Percentiles rank a stretch among this genome's conserved stretches.
Conservation (phyloP, 2,329 filamentous ascomycete genomes). For the Botryosphaeria dothidea region DNA sequence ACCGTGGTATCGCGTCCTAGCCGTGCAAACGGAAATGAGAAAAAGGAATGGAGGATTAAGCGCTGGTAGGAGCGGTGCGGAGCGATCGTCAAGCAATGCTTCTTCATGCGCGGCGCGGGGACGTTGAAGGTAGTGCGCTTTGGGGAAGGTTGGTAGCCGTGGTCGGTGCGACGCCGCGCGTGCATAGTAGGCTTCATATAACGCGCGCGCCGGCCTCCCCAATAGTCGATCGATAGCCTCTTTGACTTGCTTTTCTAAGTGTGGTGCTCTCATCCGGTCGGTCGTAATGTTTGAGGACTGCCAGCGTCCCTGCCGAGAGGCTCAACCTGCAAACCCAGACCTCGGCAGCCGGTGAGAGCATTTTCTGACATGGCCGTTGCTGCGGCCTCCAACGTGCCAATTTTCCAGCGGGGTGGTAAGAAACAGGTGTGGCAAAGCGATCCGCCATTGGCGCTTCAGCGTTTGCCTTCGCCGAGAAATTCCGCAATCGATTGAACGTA, state of each 20-base stretch:
- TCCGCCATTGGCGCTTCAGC: background rate
- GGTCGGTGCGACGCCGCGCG: background rate
- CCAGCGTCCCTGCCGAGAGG: background rate
- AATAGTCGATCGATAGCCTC: background rate
- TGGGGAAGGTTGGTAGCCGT: background rate
- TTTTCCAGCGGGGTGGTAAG: background rate
- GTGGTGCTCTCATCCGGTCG: background rate
- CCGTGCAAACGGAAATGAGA: background rate
- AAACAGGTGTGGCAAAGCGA: background rate
- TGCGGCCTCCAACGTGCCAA: background rate
- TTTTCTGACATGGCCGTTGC: background rate
- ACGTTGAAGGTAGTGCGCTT: background rate
- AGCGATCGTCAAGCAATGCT: background rate
- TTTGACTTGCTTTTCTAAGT: background rate
- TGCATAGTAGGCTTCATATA: background rate
- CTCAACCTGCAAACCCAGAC: background rate
- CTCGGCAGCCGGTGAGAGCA: background rate
- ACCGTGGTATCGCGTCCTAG: background rate
- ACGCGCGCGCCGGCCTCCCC: background rate
- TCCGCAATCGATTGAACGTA: constrained; percentile 8
- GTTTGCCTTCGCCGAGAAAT: background rate
- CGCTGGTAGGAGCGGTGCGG: background rate
- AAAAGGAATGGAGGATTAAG: background rate
- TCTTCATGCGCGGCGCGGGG: background rate
- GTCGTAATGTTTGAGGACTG: background rate